phyloP scores from a whole-genome alignment of 441 rosid species.

The Bocquillonia castaneifolia region DNA sequence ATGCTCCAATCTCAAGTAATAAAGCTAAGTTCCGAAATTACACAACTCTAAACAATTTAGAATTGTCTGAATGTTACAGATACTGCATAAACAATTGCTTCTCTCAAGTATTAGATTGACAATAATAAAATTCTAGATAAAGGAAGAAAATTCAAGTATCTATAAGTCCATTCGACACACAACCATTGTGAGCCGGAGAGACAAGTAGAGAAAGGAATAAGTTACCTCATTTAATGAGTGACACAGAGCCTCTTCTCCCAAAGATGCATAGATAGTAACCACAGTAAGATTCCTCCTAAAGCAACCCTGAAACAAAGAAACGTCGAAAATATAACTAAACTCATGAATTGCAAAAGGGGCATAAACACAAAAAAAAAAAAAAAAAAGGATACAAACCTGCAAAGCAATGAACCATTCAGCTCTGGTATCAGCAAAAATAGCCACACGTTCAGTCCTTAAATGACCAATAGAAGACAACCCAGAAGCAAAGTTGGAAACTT shows the following conservation, averaged over 20 bases:
- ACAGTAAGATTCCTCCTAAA: slow-evolving; percentile 83
- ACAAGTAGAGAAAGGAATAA: no score
- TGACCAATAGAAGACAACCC: slow-evolving; percentile 78
- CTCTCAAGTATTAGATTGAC: no score
- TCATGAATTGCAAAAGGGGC: not conserved
- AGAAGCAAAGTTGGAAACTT: slow-evolving; percentile 71
- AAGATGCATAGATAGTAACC: slow-evolving; percentile 86
- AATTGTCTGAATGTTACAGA: no score
- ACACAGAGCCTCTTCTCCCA: slow-evolving; percentile 92
- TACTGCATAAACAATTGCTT: no score
- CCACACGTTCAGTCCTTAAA: slow-evolving; percentile 66
- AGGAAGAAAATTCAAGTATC: no score
- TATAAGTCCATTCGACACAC: no score
- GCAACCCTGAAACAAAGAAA: slow-evolving; percentile 58
- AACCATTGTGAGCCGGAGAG: no score
- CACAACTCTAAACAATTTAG: no score
- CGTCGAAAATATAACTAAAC: no score
- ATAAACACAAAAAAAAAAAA: not conserved
- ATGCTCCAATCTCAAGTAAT: no score
- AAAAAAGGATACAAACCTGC: slow-evolving; percentile 47
- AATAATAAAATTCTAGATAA: no score
- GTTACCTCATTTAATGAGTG: slow-evolving; percentile 95
- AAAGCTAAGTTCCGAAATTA: no score
- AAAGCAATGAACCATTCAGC: slow-evolving; percentile 92
- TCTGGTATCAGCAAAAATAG: slow-evolving; percentile 92